These are phyloP conservation scores for Eimeria tenella DNA, from an alignment of 169 alveolate species.

Conservation along the genomic window DNA sequence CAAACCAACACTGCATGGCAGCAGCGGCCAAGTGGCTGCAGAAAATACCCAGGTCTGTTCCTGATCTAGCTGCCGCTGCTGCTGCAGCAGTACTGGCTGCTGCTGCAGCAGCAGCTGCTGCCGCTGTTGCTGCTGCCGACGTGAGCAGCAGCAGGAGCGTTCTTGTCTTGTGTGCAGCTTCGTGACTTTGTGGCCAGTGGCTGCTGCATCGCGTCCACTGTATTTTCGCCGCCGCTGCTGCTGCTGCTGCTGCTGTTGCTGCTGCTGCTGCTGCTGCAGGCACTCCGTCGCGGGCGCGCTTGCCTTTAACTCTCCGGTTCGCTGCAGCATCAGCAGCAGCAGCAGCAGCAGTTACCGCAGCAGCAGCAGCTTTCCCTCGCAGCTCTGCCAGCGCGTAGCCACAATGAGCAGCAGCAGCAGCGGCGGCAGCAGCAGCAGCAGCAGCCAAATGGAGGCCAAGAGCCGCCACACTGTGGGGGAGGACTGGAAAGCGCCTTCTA, in stretches of 20 bases:
- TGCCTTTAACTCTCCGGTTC: neutral
- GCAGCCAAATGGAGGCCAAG: neutral
- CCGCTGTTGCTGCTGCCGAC: too few relatives aligned
- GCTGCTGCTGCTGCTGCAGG: neutral
- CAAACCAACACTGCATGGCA: neutral
- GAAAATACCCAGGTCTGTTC: neutral
- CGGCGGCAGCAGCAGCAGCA: slow-evolving; percentile 41
- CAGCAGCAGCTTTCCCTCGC: neutral
- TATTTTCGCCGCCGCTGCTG: neutral
- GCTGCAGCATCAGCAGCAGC: neutral
- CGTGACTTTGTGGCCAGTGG: too few relatives aligned
- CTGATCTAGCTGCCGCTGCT: neutral
- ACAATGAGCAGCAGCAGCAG: neutral
- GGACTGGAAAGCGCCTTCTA: slow-evolving; percentile 68
- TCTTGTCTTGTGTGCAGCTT: too few relatives aligned
- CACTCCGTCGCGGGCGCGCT: neutral
- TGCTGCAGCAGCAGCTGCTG: neutral
- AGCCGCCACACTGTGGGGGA: slow-evolving; percentile 8
- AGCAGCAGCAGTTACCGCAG: slow-evolving; percentile 4
- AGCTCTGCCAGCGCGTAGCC: neutral
- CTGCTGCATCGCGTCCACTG: neutral
- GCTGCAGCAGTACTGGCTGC: neutral
- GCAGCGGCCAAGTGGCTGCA: slow-evolving; percentile 1
- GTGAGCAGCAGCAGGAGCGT: too few relatives aligned
- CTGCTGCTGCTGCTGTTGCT: neutral